Conservation (phyloP, 2,329 filamentous ascomycete species). For the Cercospora citrullina region DNA sequence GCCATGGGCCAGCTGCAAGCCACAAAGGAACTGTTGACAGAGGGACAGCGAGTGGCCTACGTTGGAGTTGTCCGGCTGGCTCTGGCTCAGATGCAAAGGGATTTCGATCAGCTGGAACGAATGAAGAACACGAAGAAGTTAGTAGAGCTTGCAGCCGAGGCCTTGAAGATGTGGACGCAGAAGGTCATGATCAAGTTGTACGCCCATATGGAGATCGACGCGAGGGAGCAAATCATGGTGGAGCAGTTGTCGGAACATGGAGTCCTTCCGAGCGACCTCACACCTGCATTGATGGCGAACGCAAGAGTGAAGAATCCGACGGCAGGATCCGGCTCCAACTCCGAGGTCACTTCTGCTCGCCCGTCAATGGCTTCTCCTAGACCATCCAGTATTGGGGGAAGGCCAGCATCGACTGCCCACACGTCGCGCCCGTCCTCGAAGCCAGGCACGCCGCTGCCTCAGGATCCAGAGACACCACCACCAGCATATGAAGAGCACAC, state of each 20-base stretch:
- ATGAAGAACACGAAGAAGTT: constrained; percentile 71
- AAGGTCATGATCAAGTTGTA: constrained; percentile 98
- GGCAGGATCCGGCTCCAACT: constrained; percentile 21
- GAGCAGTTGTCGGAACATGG: constrained; percentile 94
- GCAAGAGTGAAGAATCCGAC: constrained; percentile 83
- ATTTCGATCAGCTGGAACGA: constrained; percentile 62
- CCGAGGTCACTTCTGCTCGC: constrained; percentile 36
- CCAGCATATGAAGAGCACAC: constrained; percentile 61
- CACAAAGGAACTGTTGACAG: constrained; percentile 91
- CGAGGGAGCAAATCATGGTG: constrained; percentile 95
- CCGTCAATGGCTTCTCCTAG: constrained; percentile 32
- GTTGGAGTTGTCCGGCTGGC: constrained; percentile 84
- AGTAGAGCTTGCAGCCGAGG: constrained; percentile 68
- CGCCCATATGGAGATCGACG: constrained; percentile 91
- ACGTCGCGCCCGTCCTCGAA: constrained; percentile 19
- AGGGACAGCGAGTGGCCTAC: constrained; percentile 93
- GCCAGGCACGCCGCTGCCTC: constrained; percentile 41
- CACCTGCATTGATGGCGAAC: constrained; percentile 85
- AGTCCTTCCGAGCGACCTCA: constrained; percentile 79
- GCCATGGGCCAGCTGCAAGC: constrained; percentile 88
- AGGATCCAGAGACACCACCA: constrained; percentile 35
- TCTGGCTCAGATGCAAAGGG: constrained; percentile 73
- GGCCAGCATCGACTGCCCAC: constrained; percentile 23
- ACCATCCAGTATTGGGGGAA: constrained; percentile 25
- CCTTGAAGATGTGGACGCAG: constrained; percentile 92